phyloP scores from a whole-genome alignment of 306 rosid species.

The Medicago arabica region DNA sequence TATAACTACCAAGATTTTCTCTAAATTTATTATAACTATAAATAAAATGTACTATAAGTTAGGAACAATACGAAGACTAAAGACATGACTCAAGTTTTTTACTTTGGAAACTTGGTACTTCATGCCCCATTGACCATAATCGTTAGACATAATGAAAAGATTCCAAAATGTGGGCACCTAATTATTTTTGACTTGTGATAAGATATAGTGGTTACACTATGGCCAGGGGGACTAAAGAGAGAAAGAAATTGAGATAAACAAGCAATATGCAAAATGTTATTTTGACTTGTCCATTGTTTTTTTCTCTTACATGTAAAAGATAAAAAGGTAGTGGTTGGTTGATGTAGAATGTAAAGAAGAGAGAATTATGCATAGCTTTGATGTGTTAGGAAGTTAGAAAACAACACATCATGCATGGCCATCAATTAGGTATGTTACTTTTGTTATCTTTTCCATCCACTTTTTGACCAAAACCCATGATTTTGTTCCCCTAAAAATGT shows the following conservation, averaged over 20 bases:
- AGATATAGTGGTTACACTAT: conserved; percentile 18
- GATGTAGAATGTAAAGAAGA: conserved; percentile 35
- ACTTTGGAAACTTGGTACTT: conserved; percentile 5
- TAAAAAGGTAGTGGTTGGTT: conserved; percentile 24
- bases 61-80: not conserved
- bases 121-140: not conserved
- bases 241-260: conserved; percentile 33
- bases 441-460: conserved; percentile 41
- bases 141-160: not conserved
- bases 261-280: conserved; percentile 19
- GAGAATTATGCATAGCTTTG: conserved; percentile 41
- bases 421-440: conserved; percentile 46
- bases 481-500: conserved; percentile 37
- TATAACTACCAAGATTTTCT: not conserved
- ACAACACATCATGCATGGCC: conserved; percentile 50
- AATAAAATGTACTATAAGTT: not conserved
- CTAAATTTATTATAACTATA: not conserved
- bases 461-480: conserved; percentile 61
- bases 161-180: conserved; percentile 37
- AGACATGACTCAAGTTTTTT: not conserved
- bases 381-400: conserved; percentile 55
- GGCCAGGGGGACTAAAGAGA: conserved; percentile 21
- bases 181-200: conserved; percentile 41
- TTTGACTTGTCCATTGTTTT: conserved; percentile 36
- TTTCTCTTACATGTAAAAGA: not conserved